Base-by-base conservation (phyloP, 225 moss, liverwort and hornwort genomes). In the Polytrichum commune region DNA sequence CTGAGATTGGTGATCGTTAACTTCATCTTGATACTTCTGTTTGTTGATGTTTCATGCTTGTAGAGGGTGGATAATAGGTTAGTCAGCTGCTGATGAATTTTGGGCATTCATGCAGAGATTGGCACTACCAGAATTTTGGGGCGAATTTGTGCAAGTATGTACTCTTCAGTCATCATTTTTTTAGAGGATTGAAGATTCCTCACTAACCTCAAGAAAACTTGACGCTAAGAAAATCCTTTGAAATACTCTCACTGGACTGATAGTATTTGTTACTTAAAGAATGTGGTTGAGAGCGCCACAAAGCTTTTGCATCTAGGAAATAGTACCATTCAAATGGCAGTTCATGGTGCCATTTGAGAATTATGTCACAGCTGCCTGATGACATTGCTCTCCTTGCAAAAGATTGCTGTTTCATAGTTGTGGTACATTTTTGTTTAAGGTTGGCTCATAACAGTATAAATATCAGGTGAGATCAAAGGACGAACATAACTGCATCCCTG, bases 401-500 rank as follows among this genome's bases (percentile, higher is more conserved):
- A 6, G 0, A 22, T 5, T 20, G n/a, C 7, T 20, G 58, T 3
- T 58, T 20, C 22, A 58, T 58, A 58, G 58, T 58, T 8, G 9
- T 58, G 58, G 58, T 22, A 58, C 6, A 1, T 58, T 20, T 58
- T 58, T n/a, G 20, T 5, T 57, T 19, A 57, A 1, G 8, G 5
- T 5, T 7, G 24, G 58, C 22, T 58, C 58, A 58, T 24, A 58
- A 58, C 58, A 8, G 57, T 58, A 20, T 9, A 58, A 58, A 22
- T 46, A 77, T 75, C 76, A 79, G 82, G 85, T 75, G 73, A 46
- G 68, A 54, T 82, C 84, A 2, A 26, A 35, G 4, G 77, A 79
- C 18, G 81, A 75, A 70, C 89, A 83, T 80, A 98, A 98, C 83
- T 98, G 98, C 78, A 98, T 98, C 74, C 95, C 98, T 54, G 98